These are phyloP conservation scores for Sporothrix inflata DNA, from an alignment of 2,329 filamentous ascomycete genomes.

Conservation along the genomic window DNA sequence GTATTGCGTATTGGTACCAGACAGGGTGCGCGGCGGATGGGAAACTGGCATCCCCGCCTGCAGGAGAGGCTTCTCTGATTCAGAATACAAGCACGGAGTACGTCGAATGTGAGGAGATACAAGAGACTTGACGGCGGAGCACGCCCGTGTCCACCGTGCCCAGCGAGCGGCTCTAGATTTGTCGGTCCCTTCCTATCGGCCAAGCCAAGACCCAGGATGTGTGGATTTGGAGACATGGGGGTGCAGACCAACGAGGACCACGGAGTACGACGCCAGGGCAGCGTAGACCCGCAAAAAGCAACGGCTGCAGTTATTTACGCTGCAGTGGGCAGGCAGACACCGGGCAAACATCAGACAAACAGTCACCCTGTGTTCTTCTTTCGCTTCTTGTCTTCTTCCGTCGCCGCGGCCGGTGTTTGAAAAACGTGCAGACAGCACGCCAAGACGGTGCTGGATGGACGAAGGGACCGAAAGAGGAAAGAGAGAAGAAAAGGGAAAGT, in stretches of 20 bases:
- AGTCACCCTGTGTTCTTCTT: neutral
- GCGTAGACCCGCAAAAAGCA: neutral
- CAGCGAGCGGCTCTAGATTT: neutral
- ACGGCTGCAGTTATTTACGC: no score
- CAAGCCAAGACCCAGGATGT: neutral
- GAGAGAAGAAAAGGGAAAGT: neutral
- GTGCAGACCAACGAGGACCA: no score
- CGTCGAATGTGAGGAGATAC: no score
- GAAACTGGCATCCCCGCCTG: neutral
- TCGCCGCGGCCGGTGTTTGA: no score
- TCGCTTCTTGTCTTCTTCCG: neutral
- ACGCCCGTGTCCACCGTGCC: neutral
- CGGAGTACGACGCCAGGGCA: neutral
- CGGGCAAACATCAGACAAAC: neutral
- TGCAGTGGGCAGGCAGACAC: neutral
- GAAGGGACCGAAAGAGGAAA: neutral
- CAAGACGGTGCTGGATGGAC: neutral
- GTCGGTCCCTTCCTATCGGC: constrained; percentile 18
- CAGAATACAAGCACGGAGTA: no score
- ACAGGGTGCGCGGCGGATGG: neutral
- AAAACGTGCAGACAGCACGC: no score
- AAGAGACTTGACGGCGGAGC: no score
- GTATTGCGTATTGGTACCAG: no score
- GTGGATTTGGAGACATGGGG: neutral
- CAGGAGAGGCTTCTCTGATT: no score